Evolutionary conservation across 2,329 filamentous ascomycete species (phyloP).

Genomic region (Botrytis sinoallii): DNA sequence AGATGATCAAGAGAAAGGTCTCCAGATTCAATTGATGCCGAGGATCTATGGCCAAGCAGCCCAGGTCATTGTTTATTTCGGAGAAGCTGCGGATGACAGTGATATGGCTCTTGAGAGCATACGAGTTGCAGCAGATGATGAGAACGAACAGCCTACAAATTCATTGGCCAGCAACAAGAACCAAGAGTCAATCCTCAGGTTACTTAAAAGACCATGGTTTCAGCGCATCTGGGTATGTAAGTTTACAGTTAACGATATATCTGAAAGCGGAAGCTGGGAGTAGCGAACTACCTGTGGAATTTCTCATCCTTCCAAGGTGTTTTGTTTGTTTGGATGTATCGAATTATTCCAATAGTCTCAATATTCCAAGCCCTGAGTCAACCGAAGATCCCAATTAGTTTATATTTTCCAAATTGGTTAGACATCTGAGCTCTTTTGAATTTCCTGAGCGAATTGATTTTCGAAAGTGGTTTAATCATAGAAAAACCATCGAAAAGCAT

Average conservation of each 20-base stretch:
- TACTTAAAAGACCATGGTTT: constrained; percentile 21
- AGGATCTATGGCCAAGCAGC: constrained; percentile 23
- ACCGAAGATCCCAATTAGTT: neutral
- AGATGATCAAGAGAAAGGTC: constrained; percentile 12
- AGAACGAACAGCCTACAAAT: neutral
- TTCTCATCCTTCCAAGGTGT: neutral
- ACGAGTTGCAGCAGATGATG: constrained; percentile 7
- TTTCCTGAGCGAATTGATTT: neutral
- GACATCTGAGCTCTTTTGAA: neutral
- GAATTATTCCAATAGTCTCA: neutral
- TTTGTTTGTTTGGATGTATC: neutral
- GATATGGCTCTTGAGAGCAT: constrained; percentile 16
- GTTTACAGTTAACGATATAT: neutral
- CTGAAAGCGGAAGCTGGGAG: neutral
- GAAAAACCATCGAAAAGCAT: neutral
- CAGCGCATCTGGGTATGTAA: constrained; percentile 21
- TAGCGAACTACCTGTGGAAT: neutral
- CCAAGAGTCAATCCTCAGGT: neutral
- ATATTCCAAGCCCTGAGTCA: neutral
- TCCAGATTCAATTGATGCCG: constrained; percentile 21
- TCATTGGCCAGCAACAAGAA: neutral
- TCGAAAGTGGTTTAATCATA: no score
- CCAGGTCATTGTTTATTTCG: constrained; percentile 23
- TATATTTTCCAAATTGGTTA: neutral
- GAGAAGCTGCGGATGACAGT: constrained; percentile 15